Base-by-base conservation (phyloP, 2,329 filamentous ascomycete genomes). In the Neopestalotiopsis sp. region DNA sequence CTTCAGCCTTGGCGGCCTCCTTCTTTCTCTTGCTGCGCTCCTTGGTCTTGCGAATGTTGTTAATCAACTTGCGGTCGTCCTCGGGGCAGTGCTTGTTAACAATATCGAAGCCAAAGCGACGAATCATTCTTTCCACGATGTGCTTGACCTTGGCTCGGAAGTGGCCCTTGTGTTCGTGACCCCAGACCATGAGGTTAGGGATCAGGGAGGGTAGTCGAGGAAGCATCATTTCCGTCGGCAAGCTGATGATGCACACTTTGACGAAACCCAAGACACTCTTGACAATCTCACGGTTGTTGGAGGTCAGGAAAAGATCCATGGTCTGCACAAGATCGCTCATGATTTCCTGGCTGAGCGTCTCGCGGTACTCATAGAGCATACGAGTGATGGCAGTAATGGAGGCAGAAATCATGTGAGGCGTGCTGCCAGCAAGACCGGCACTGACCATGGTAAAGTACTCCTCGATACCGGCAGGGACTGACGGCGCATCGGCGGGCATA, bases 371-470 rank as follows among this genome's bases (percentile, higher is more conserved):
- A 81, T 95, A 98, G 38, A 99, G 88, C 32, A 98, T 90, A n/a
- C 96, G 90, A 14, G 94, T 96, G 49, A 99, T 88, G 14, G 96
- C 95, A 0, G 94, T 98, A 78, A 99, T 95, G n/a, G 94, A 94
- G 0, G 96, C 96, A 6, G 94, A 97, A 71, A 98, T 95, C 94
- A 98, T 98, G 83, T 98, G 95, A 40, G 96, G 95, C 12, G 94
- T 95, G 75, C 91, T 92, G 68, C 95, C 95, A 1, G 95, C 96
- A 66, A 99, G 88, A 82, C 96, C 96, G 63, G 96, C 96, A 73
- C 94, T 97, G 38, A 98, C 93, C 96, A 99, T 99, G 67, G 95
- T 98, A 83, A 98, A 94, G 82, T 94, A 98, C 80, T 98, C 96
- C 76, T 98, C 95, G 49, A 99, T 88, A 57, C 88, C 95, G 24